Conservation (phyloP, 768 basidiomycete genomes). For the Xanthoconium stramineum region DNA sequence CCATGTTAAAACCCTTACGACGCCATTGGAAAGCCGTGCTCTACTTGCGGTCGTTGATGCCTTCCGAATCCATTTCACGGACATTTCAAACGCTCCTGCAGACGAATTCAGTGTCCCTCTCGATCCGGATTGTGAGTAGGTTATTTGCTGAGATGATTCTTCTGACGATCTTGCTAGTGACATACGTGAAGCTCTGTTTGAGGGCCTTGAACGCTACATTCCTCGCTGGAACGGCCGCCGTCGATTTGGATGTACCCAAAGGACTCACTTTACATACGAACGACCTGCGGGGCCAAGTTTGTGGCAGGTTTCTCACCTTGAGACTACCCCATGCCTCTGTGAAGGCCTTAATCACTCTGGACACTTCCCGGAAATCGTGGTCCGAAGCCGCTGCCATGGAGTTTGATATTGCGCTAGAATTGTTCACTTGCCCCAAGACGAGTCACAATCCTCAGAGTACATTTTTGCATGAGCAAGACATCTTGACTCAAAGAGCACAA, state of each 20-base stretch:
- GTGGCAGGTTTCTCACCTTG: constrained; percentile 62
- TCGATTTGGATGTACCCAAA: constrained; percentile 50
- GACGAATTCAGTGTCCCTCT: constrained; percentile 54
- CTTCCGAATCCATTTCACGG: constrained; percentile 69
- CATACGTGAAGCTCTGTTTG: constrained; percentile 72
- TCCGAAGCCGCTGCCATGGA: constrained; percentile 56
- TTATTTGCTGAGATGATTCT: neutral
- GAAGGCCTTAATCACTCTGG: constrained; percentile 48
- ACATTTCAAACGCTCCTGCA: constrained; percentile 80
- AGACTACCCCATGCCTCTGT: constrained; percentile 49
- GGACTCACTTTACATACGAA: constrained; percentile 72
- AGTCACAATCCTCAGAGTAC: constrained; percentile 53
- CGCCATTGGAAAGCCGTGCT: constrained; percentile 50
- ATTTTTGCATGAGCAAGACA: constrained; percentile 73
- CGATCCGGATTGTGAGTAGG: constrained; percentile 73
- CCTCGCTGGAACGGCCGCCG: constrained; percentile 48
- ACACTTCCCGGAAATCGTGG: constrained; percentile 49
- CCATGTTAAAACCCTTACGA: constrained; percentile 50
- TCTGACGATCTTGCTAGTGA: constrained; percentile 50
- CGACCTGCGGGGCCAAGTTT: constrained; percentile 66
- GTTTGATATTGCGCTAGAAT: constrained; percentile 60
- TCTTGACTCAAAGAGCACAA: constrained; percentile 58
- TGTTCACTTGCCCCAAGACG: constrained; percentile 62
- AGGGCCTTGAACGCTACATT: constrained; percentile 54
- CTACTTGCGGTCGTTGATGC: constrained; percentile 52